Base-by-base conservation (phyloP, 257 asterid genomes). In the Thymus mandschuricus region DNA sequence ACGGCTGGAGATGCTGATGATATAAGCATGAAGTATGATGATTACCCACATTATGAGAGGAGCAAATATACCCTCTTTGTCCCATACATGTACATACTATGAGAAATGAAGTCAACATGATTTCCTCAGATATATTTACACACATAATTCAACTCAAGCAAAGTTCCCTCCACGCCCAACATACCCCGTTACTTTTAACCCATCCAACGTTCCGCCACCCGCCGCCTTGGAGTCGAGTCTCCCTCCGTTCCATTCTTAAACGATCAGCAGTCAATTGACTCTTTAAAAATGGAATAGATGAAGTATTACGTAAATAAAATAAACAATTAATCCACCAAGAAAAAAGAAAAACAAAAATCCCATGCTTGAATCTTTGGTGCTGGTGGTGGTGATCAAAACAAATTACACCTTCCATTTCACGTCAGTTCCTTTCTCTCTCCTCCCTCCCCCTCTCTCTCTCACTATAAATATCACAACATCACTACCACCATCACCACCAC, bases 391-490 rank as follows among this genome's bases (percentile, higher is more conserved):
- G 83, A 78, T 81, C 80, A 84, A 68, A 74, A 67, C 76, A 64
- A n/a, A 66, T 21, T 11, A 72, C 80, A 75, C 77, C 92, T 91
- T 88, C 80, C 75, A 69, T 84, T 80, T 84, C 90, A 90, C 95
- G 97, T 88, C 84, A 79, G 48, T 30, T 43, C 30, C 59, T 38
- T 33, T 70, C 77, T 70, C 79, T 75, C 68, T 66, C 76, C 28
- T 31, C 59, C 11, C 59, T 77, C 59, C 11, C 59, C 75, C 67
- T 65, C 69, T 62, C 72, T 76, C 54, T 46, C 77, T 64, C 82
- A 6, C 85, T 87, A 85, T 87, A 87, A 81, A 87, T 87, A 89
- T 57, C 79, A 68, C 66, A 30, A 61, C 51, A 8, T 55, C 57
- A 50, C 48, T 46, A 27, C 21, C 74, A 63, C 56, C 50, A 57